Percentiles rank a stretch among this genome's conserved stretches.
Conservation (phyloP, 768 basidiomycete genomes). For the Gautieria morchelliformis region DNA sequence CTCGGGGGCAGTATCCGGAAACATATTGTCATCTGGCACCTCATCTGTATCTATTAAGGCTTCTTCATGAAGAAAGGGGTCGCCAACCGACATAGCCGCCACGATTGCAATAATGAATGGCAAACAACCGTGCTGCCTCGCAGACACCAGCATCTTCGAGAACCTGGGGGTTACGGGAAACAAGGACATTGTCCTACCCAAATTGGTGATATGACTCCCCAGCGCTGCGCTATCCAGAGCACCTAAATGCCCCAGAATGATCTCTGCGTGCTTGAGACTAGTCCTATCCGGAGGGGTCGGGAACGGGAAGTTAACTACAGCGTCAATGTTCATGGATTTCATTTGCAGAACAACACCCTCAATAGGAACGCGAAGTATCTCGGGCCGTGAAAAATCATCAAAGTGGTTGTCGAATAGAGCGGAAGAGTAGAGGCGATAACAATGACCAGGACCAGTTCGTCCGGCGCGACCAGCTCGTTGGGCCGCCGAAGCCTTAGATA, state of each 20-base stretch:
- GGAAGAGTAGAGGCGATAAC: slow-evolving; percentile 94
- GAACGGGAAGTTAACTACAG: slow-evolving; percentile 95
- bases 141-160: slow-evolving; percentile 89
- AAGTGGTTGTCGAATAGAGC: slow-evolving; percentile 92
- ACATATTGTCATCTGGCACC: slow-evolving; percentile 31
- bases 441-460: slow-evolving; percentile 96
- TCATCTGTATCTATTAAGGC: slow-evolving; percentile 25
- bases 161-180: slow-evolving; percentile 93
- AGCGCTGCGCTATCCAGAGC: slow-evolving; percentile 50
- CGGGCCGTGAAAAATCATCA: slow-evolving; percentile 76
- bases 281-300: slow-evolving; percentile 86
- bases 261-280: slow-evolving; percentile 74
- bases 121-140: slow-evolving; percentile 78
- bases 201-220: slow-evolving; percentile 63
- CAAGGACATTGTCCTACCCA: slow-evolving; percentile 87
- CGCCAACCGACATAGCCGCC: slow-evolving; percentile 85
- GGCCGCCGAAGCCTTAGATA: slow-evolving; percentile 88
- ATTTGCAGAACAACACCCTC: slow-evolving; percentile 96
- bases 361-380: slow-evolving; percentile 92
- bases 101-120: slow-evolving; percentile 90
- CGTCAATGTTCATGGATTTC: slow-evolving; percentile 98
- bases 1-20: slow-evolving; percentile 28
- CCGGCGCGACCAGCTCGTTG: slow-evolving; percentile 96
- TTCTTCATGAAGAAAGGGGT: slow-evolving; percentile 71
- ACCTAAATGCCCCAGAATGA: slow-evolving; percentile 68